These are phyloP conservation scores for Nyssa sinensis DNA, from an alignment of 148 eudicot species.

Conservation along the genomic window DNA sequence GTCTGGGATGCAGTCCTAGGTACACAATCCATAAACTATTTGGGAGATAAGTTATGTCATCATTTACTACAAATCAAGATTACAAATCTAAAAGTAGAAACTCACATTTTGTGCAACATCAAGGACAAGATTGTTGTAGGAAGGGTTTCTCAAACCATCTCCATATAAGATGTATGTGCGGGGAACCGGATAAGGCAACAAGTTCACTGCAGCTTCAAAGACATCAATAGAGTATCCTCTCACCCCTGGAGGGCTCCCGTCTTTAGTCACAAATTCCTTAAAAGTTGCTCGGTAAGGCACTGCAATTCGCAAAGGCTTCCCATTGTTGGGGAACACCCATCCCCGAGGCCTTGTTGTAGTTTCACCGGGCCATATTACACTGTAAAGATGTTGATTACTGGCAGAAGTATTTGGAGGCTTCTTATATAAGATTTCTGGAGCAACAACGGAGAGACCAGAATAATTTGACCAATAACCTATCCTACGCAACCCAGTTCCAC, in stretches of 20 bases:
- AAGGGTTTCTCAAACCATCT: conserved; percentile 68
- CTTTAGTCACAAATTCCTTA: conserved; percentile 50
- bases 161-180: conserved; percentile 61
- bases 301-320: conserved; percentile 66
- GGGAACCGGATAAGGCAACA: conserved; percentile 86
- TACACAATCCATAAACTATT: background rate
- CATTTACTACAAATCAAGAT: background rate
- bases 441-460: conserved; percentile 64
- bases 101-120: conserved; percentile 70
- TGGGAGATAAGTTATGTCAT: background rate
- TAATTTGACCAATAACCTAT: conserved; percentile 84
- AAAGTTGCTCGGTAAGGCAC: conserved; percentile 77
- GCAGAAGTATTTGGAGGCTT: conserved; percentile 50
- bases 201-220: conserved; percentile 78
- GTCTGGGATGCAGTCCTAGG: background rate
- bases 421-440: conserved; percentile 58
- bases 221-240: conserved; percentile 86
- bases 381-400: conserved; percentile 43
- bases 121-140: conserved; percentile 46
- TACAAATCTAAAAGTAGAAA: background rate
- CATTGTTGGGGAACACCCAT: conserved; percentile 93
- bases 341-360: conserved; percentile 63
- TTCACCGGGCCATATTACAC: conserved; percentile 91
- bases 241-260: conserved; percentile 59
- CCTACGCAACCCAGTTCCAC: conserved; percentile 59